These are phyloP conservation scores for Hordeum marinum DNA, from an alignment of 176 grass and related monocot species.

Conservation along the genomic window DNA sequence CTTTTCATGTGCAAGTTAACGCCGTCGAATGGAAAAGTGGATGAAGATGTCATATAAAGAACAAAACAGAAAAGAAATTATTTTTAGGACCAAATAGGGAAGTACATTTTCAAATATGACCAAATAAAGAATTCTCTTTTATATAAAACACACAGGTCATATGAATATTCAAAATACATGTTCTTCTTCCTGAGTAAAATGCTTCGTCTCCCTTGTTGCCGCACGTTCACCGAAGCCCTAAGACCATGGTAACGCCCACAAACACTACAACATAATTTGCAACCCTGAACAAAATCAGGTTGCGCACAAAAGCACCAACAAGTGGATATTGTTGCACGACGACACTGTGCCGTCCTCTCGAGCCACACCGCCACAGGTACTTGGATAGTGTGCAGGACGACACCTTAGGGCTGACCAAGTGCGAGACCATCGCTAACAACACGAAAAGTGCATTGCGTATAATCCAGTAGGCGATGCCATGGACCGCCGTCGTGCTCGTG, in stretches of 20 bases:
- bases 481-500: background rate
- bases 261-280: background rate
- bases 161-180: no score
- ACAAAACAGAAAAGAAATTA: no score
- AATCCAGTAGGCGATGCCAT: accelerated
- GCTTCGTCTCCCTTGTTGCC: no score
- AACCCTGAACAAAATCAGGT: background rate
- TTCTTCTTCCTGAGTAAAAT: no score
- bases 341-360: background rate
- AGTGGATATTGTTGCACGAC: background rate
- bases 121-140: no score
- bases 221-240: no score
- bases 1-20: no score
- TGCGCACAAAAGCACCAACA: background rate
- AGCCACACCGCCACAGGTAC: background rate
- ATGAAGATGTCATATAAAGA: no score
- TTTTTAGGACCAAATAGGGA: no score
- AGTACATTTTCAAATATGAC: no score
- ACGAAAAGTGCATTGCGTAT: background rate
- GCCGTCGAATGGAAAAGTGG: no score
- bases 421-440: background rate
- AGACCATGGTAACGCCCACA: background rate
- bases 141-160: no score
- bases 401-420: background rate
- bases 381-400: background rate